A percentile compares a stretch with the other conserved stretches of the same genome.
Conservation (phyloP, 2,329 filamentous ascomycete genomes). For the Parastagonospora avenae region DNA sequence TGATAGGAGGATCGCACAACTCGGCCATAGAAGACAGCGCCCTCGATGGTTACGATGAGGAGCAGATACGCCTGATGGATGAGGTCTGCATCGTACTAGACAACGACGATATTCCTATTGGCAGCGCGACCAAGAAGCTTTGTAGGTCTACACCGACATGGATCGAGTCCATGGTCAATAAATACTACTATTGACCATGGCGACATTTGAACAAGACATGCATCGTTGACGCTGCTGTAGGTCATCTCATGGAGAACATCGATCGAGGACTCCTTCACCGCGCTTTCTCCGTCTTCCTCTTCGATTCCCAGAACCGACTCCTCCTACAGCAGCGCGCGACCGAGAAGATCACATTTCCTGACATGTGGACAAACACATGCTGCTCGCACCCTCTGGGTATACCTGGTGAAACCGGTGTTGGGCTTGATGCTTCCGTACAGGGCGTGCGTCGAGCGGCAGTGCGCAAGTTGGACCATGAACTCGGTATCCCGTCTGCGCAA, state of each 20-base stretch:
- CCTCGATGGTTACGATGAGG: slow-evolving; percentile 90
- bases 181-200: too few species aligned
- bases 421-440: slow-evolving; percentile 76
- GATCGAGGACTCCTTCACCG: slow-evolving; percentile 94
- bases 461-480: slow-evolving; percentile 91
- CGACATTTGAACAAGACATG: too few species aligned
- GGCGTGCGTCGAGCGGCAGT: slow-evolving; percentile 92
- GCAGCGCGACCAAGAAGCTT: slow-evolving; percentile 96
- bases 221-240: slow-evolving; percentile 53
- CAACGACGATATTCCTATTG: slow-evolving; percentile 88
- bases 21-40: slow-evolving; percentile 64
- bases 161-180: background rate
- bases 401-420: slow-evolving; percentile 85
- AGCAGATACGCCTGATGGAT: slow-evolving; percentile 98
- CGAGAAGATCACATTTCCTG: slow-evolving; percentile 99
- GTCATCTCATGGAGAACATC: slow-evolving; percentile 99
- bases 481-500: slow-evolving; percentile 87
- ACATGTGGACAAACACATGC: slow-evolving; percentile 99
- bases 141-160: slow-evolving; percentile 65
- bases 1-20: slow-evolving; percentile 66
- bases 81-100: slow-evolving; percentile 98
- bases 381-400: slow-evolving; percentile 96
- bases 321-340: slow-evolving; percentile 93
- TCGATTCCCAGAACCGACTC: slow-evolving; percentile 89
- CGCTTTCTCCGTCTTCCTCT: slow-evolving; percentile 97